Base-by-base conservation (phyloP, 371 early-diverging fungal genomes). In the Mucor indicus region DNA sequence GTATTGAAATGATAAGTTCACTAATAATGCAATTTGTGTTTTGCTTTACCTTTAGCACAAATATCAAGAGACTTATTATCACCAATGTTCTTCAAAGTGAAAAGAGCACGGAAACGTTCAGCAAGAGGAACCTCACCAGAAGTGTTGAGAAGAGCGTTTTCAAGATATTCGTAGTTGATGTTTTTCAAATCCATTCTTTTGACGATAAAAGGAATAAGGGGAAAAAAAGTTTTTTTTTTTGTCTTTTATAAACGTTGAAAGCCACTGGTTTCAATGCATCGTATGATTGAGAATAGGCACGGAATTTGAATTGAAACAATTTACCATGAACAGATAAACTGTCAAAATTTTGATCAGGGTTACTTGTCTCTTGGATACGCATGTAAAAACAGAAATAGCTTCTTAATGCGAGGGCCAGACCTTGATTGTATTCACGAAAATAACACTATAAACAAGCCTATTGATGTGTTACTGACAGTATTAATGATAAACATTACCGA, bases 101-200 rank as follows among this genome's bases (percentile, higher is more conserved):
- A 99, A 35, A 99, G 77, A 9, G 97, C 92, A 56, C 99, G 80
- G 79, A 95, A 97, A 32, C 96, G 82, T 61, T 92, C 85, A 40
- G 84, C 80, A 39, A 93, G 70, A 13, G 85, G 75, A 41, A 68
- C 69, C n/a, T 75, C 64, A 29, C 85, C 84, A 21, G 78, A 55
- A 44, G 56, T 59, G 47, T 86, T 80, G 48, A 80, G 75, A 17
- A 84, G 75, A 39, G 72, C 62, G 15, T 54, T 53, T 53, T 82
- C 83, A 16, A 84, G 67, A 32, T 72, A 44, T 19, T 66, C 50
- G 38, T 65, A 72, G 37, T 67, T 48, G 30, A 69, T 37, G 4
- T 38, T 38, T 9, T 27, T 7, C 3, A 20, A 10, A 16, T 48
- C 40, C 27, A 39, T 16, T 32, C 29, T 39, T 17, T 1, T 38